Base-by-base conservation (phyloP, 768 basidiomycete species). In the Multifurca ochricompacta region DNA sequence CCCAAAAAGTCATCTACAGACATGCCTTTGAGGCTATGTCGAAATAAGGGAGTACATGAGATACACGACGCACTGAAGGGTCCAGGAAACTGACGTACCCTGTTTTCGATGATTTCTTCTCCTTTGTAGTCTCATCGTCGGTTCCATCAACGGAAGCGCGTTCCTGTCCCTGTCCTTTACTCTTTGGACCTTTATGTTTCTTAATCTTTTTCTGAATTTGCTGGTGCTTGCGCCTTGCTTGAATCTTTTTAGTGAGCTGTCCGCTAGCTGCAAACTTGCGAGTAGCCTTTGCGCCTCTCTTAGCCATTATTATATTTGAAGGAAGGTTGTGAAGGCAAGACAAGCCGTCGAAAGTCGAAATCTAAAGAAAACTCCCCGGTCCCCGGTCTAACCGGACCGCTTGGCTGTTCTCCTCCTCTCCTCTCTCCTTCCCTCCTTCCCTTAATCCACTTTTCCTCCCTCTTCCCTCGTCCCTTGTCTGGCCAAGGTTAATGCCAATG, bases 221-320 rank as follows among this genome's bases (percentile, higher is more conserved):
- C 64, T 91, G 85, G 63, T 85, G 80, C 62, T 91, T 88, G 54
- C 83, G 79, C n/a, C 94, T 76, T 5, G 83, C 78, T 62, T 90
- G 77, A 47, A 98, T 96, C 18, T 82, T 80, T 60, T 89, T 86
- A 65, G 91, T 90, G 49, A 98, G 80, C 65, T 87, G 83, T 1
- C 94, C 94, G 54, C 87, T 91, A 3, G 88, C 75, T 8, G 85
- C 87, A 62, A 94, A 94, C 71, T 94, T 92, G 65, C 85, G 83
- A 10, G 87, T 86, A 0, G 89, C 80, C 69, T 94, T 94, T 35
- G 79, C 71, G 18, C 82, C 79, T 62, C 87, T 91, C 52, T 71
- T 74, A 23, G 70, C 77, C 79, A 81, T 59, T 19, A 40, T 43
- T 36, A n/a, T n/a, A n/a, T n/a, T n/a, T n/a, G n/a, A n/a, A n/a